phyloP scores from a whole-genome alignment of 2,329 filamentous ascomycete genomes.

The Penicillium italicum region DNA sequence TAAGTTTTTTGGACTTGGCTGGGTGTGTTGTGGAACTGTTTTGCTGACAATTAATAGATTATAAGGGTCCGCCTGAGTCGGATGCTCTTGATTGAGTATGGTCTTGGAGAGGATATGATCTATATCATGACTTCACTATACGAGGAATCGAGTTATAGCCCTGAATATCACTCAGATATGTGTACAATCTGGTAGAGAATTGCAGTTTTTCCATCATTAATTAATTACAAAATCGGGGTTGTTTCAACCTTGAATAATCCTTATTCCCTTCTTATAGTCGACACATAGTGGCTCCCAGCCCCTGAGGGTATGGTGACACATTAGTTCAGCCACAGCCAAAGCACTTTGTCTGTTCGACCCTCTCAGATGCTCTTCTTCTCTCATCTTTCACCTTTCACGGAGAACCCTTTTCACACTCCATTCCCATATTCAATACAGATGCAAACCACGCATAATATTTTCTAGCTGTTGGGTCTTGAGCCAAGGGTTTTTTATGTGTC shows the following conservation, averaged over 20 bases:
- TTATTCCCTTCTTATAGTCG: background rate
- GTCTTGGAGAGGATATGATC: background rate
- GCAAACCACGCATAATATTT: too few species aligned
- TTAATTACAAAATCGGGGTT: too few species aligned
- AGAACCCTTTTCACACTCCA: too few species aligned
- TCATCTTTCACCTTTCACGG: too few species aligned
- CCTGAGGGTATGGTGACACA: background rate
- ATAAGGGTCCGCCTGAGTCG: slow-evolving; percentile 35
- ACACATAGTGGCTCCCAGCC: background rate
- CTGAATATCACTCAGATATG: background rate
- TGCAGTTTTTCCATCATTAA: background rate
- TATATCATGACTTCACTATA: background rate
- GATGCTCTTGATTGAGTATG: slow-evolving; percentile 16
- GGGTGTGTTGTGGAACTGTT: background rate
- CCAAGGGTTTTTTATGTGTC: too few species aligned
- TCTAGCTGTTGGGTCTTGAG: too few species aligned
- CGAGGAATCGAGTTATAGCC: background rate
- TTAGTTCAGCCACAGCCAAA: background rate
- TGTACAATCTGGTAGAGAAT: background rate
- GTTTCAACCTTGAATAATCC: too few species aligned
- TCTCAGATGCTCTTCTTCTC: too few species aligned
- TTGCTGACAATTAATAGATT: slow-evolving; percentile 19
- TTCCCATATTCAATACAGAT: too few species aligned
- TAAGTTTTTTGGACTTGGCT: slow-evolving; percentile 28
- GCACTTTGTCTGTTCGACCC: background rate